phyloP scores from a whole-genome alignment of 2,329 filamentous ascomycete species.

The Beauveria bassiana region DNA sequence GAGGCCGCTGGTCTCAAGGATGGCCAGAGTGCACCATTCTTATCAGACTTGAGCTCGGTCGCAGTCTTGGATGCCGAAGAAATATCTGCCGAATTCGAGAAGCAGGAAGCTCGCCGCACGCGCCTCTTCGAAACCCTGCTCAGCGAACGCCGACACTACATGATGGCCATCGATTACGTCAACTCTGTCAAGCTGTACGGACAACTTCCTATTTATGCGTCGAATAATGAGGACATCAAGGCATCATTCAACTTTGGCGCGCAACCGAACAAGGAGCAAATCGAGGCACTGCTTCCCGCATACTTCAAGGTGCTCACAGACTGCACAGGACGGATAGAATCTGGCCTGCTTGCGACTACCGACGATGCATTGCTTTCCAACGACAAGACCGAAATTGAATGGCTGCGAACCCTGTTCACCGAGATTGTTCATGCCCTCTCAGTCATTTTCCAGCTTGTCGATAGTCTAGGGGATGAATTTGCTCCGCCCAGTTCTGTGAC shows the following conservation, averaged over 20 bases:
- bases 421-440: conserved; percentile 70
- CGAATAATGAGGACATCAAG: conserved; percentile 20
- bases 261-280: conserved; percentile 24
- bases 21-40: conserved; percentile 48
- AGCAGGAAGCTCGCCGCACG: conserved; percentile 51
- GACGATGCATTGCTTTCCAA: conserved; percentile 40
- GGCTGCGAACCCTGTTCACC: conserved; percentile 54
- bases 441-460: conserved; percentile 64
- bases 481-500: conserved; percentile 51
- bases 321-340: conserved; percentile 42
- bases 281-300: conserved; percentile 38
- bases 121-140: conserved; percentile 67
- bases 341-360: conserved; percentile 42
- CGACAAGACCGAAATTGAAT: conserved; percentile 49
- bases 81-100: conserved; percentile 53
- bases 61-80: conserved; percentile 44
- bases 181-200: conserved; percentile 40
- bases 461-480: conserved; percentile 47
- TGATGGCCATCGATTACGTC: conserved; percentile 54
- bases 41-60: conserved; percentile 42
- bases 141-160: conserved; percentile 60
- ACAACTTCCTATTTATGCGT: conserved; percentile 27
- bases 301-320: conserved; percentile 40
- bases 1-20: conserved; percentile 63
- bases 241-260: conserved; percentile 24